Base-by-base conservation (phyloP, 164 flowering plant species). In the Tinospora cordifolia region DNA sequence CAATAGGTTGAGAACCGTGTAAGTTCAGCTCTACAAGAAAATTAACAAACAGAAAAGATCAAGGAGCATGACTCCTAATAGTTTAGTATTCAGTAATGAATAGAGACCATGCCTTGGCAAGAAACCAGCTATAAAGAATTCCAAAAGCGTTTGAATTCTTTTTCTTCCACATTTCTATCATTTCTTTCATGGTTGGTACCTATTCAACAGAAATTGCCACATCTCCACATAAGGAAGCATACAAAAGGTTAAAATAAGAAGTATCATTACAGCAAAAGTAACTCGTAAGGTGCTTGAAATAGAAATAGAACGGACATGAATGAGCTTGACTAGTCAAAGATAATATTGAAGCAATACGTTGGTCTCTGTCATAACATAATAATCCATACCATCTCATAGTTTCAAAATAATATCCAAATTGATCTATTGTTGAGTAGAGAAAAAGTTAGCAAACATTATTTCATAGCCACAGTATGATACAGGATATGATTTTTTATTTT, bases 61-160 rank as follows among this genome's bases (percentile, higher is more conserved):
- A 30, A 4, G 36, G 3, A 4, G 36, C 36, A 30, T 30, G n/a
- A n/a, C n/a, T n/a, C n/a, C n/a, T n/a, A n/a, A n/a, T n/a, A n/a
- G n/a, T 30, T n/a, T 19, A 10, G 19, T 13, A 24, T 24, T 54
- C 36, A 21, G 62, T 44, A 22, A 68, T 11, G 6, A 68, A 71
- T 13, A 40, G 67, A 27, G 44, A 68, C 54, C 84, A 75, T 85
- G 72, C 99, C 94, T 90, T 95, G 24, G 99, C 93, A 78, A 95
- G 97, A 75, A 91, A 86, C 98, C 98, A 92, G 81, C 93, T 80
- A 82, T 90, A 89, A 24, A 92, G 77, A 70, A 95, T 86, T 71
- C 87, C 97, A 76, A 92, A 90, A 34, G 69, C 14, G 80, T 88
- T 94, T 51, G 68, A 75, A 21, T 89, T 84, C 41, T 87, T 85